These are phyloP conservation scores for Suillus subalutaceus DNA, from an alignment of 768 basidiomycete genomes.

Conservation along the genomic window DNA sequence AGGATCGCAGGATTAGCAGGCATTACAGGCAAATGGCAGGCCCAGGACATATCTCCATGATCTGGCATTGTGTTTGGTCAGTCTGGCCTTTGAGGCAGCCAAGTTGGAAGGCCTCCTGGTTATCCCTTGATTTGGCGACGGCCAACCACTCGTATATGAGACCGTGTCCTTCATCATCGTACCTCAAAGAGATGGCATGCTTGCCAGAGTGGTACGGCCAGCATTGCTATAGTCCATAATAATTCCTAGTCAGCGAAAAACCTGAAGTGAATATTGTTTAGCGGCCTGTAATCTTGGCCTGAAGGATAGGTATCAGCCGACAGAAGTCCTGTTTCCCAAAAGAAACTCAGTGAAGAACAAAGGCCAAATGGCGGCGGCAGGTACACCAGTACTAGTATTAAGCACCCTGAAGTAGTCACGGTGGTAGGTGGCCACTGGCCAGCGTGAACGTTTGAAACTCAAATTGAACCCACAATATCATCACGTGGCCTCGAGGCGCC, in stretches of 20 bases:
- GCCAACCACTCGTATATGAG: background rate
- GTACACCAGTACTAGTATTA: background rate
- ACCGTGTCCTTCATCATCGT: background rate
- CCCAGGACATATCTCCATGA: background rate
- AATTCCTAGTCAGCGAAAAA: background rate
- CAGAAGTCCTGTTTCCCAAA: background rate
- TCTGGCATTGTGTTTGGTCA: background rate
- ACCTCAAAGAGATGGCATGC: background rate
- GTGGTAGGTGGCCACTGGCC: background rate
- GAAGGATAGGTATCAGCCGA: background rate
- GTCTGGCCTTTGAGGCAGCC: background rate
- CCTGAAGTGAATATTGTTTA: background rate
- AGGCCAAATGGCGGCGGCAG: constrained; percentile 1
- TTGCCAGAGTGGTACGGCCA: background rate
- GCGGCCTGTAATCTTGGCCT: background rate
- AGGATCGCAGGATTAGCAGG: background rate
- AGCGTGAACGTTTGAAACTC: background rate
- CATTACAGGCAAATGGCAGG: background rate
- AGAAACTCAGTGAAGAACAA: background rate
- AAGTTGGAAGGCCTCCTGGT: background rate
- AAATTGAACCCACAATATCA: background rate
- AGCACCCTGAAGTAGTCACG: too few species aligned
- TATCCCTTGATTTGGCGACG: background rate
- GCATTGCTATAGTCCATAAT: background rate
- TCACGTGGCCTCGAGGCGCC: background rate